A percentile compares a stretch with the other conserved stretches of the same genome.
Evolutionary conservation across 2,329 filamentous ascomycete genomes (phyloP).

Genomic region (Trichoderma aggressivum): DNA sequence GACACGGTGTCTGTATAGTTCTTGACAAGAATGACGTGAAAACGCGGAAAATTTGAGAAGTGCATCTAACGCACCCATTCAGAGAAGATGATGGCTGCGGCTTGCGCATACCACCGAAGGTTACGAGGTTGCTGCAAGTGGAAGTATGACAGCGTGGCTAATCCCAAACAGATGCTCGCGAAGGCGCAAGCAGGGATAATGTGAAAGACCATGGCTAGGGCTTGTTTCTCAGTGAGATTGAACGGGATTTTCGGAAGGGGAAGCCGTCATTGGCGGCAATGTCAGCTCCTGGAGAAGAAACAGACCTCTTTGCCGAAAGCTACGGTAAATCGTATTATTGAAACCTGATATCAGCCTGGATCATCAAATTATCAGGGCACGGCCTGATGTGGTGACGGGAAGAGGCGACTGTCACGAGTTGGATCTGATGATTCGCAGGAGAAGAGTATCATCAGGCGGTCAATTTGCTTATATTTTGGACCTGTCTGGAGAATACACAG

Average conservation of each 20-base stretch:
- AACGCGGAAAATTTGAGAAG: neutral
- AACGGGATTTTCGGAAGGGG: neutral
- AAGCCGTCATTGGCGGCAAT: neutral
- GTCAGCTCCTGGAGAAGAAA: neutral
- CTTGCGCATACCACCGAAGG: neutral
- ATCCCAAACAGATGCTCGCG: neutral
- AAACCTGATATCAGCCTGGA: neutral
- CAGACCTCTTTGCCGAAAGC: neutral
- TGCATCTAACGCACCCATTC: conserved; percentile 3
- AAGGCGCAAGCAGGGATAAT: conserved; percentile 4
- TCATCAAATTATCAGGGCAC: neutral
- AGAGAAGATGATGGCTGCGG: neutral
- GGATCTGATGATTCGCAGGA: neutral
- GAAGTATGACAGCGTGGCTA: neutral
- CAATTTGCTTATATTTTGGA: neutral
- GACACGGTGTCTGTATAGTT: neutral
- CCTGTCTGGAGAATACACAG: neutral
- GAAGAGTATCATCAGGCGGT: neutral
- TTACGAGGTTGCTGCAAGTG: conserved; percentile 8
- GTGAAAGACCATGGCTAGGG: neutral
- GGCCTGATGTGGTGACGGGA: no score
- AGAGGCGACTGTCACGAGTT: neutral
- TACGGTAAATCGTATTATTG: neutral
- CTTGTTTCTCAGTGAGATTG: neutral
- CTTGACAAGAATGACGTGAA: neutral